Evolutionary conservation across 768 basidiomycete species (phyloP), one percentile per base, ranked within the genome.

Genomic region (Jaapia argillacea): DNA sequence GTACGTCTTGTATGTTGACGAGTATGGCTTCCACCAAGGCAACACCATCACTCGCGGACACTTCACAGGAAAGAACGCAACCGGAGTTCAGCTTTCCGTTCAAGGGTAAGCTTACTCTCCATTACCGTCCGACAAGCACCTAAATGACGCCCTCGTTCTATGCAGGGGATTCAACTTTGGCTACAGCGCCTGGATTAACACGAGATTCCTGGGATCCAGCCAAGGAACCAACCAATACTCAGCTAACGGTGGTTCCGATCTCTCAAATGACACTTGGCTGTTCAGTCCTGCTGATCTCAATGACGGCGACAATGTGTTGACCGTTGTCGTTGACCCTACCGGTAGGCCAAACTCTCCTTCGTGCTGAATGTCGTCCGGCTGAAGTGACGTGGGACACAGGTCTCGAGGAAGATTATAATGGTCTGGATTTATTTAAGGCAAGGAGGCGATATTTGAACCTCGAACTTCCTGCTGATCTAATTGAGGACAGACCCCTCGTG

Each of bases 21-120:
- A 57, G 33, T 56, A 54, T 35, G 54, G 51, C 4, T 54, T 56
- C 43, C 51, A 56, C 28, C 50, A 54, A 45, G 52, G 52, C 18
- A 54, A 54, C 43, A 46, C 35, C 20, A 50, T 54, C 40, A 31
- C 45, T n/a, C 51, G 52, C 14, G 52, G 52, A 2, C 48, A 52
- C 36, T 54, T 54, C 42, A 54, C 48, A 6, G 58, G 58, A 5
- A 49, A 37, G 27, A 49, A 49, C 24, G 58, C 59, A 24, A 56
- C 48, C 3, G 54, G 49, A 6, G 50, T 60, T 13, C 41, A 51
- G 28, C 41, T 60, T 4, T 45, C 49, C 14, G 48, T 60, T 12
- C 57, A 59, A 46, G 58, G 58, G 38, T 54, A 33, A 33, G 42
- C 36, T 6, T 5, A 4, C n/a, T 14, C 18, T 16, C 12, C 18